A percentile compares a stretch with the other conserved stretches of the same genome.
phyloP scores from a whole-genome alignment of 192 early-diverging fungal species.

The Globomyces pollinis-pini region DNA sequence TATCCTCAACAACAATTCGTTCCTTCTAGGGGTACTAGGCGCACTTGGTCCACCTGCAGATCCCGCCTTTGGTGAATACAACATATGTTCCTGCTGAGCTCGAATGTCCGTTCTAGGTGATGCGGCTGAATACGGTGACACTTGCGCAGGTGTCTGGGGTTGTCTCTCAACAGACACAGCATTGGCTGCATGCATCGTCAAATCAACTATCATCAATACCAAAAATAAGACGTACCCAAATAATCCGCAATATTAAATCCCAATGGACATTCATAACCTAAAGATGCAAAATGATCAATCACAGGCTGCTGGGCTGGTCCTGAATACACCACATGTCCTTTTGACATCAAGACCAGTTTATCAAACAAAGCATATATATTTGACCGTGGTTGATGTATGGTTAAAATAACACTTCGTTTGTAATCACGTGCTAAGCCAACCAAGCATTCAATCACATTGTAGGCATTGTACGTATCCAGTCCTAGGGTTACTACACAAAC shows the following conservation, averaged over 20 bases:
- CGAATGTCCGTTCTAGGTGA: neutral
- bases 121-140: neutral
- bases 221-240: constrained; percentile 32
- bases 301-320: constrained; percentile 57
- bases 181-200: constrained; percentile 51
- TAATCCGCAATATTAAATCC: constrained; percentile 92
- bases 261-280: constrained; percentile 75
- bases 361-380: constrained; percentile 91
- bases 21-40: no score
- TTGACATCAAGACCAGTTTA: constrained; percentile 73
- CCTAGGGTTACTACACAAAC: constrained; percentile 40
- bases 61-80: constrained; percentile 15
- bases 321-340: constrained; percentile 75
- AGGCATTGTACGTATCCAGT: constrained; percentile 89
- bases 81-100: constrained; percentile 8
- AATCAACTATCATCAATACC: constrained; percentile 35
- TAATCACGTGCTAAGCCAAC: constrained; percentile 68
- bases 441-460: constrained; percentile 87
- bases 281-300: constrained; percentile 55
- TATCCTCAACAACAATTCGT: no score
- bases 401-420: constrained; percentile 77
- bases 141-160: neutral
- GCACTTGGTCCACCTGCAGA: no score
- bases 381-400: constrained; percentile 90
- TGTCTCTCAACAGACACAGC: neutral